A percentile compares a stretch with the other conserved stretches of the same genome.
phyloP scores from a whole-genome alignment of 306 rosid species.

The Acmispon strigosus region DNA sequence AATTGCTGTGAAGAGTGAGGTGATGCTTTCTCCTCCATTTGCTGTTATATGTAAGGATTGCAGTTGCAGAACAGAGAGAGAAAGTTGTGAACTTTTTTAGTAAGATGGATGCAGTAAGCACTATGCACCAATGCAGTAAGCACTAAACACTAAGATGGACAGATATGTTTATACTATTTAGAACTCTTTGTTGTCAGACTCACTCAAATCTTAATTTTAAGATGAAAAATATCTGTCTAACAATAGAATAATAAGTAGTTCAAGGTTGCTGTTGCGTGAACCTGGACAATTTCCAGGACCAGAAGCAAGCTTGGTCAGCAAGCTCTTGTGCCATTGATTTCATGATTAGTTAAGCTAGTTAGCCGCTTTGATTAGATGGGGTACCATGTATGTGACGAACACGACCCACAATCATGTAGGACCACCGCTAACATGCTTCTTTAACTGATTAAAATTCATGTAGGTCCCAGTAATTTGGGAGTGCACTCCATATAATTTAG shows the following conservation, averaged over 20 bases:
- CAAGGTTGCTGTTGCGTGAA: neutral
- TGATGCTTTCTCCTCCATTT: conserved; percentile 31
- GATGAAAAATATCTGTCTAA: neutral
- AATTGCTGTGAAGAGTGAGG: neutral
- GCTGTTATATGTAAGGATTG: neutral
- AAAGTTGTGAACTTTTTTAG: neutral
- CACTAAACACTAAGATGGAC: neutral
- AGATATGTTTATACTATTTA: neutral
- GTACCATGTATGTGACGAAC: neutral
- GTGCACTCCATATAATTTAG: too few species aligned
- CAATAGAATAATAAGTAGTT: neutral
- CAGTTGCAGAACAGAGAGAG: neutral
- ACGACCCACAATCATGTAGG: too few species aligned
- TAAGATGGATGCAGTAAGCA: neutral
- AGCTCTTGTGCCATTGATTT: neutral
- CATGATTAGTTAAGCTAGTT: neutral
- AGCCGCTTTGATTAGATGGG: neutral
- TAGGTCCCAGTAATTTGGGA: too few species aligned
- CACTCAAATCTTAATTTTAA: neutral
- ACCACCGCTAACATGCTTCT: too few species aligned
- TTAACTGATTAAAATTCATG: too few species aligned
- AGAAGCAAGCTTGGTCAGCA: neutral
- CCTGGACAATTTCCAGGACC: neutral
- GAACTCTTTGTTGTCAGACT: neutral
- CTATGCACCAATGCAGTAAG: neutral